A percentile compares a stretch with the other conserved stretches of the same genome.
Evolutionary conservation across 2,329 filamentous ascomycete genomes (phyloP).

Genomic region (Diaporthe velutina): DNA sequence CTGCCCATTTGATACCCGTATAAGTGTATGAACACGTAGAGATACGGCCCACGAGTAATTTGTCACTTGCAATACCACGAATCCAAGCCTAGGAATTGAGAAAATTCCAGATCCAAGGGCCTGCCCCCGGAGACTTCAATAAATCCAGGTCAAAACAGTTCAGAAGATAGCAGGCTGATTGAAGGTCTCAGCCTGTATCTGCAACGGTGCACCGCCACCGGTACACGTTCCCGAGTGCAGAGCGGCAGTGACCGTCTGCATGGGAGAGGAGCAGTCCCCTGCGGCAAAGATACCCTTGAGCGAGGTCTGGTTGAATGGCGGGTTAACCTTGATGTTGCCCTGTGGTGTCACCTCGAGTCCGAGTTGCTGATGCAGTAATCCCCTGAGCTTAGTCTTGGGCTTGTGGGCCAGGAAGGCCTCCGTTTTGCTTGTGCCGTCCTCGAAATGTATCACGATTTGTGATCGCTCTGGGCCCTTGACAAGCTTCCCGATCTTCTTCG

Average conservation of each 20-base stretch:
- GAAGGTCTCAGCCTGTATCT: not conserved
- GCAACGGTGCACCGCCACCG: not conserved
- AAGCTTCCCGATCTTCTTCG: not conserved
- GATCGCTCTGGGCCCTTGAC: not conserved
- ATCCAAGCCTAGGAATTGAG: not conserved
- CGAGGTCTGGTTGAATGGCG: not conserved
- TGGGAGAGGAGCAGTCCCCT: not conserved
- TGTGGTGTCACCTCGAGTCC: slow-evolving; percentile 18
- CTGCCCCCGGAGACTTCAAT: not conserved
- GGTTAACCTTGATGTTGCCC: slow-evolving; percentile 1
- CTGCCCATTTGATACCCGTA: too few relatives aligned
- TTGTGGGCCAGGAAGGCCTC: slow-evolving; percentile 27
- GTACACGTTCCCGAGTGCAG: not conserved
- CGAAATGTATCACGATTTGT: not conserved
- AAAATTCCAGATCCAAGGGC: too few relatives aligned
- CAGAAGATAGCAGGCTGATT: not conserved
- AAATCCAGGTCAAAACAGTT: accelerated
- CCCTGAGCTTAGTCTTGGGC: slow-evolving; percentile 14
- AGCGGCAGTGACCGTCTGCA: not conserved
- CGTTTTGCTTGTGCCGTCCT: not conserved
- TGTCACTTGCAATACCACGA: not conserved
- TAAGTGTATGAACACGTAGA: too few relatives aligned
- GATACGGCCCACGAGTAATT: too few relatives aligned
- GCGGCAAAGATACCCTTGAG: slow-evolving; percentile 23
- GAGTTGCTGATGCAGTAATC: slow-evolving; percentile 8